phyloP scores from a whole-genome alignment of 805 yeast species.

The Lipomyces chichibuensis region DNA sequence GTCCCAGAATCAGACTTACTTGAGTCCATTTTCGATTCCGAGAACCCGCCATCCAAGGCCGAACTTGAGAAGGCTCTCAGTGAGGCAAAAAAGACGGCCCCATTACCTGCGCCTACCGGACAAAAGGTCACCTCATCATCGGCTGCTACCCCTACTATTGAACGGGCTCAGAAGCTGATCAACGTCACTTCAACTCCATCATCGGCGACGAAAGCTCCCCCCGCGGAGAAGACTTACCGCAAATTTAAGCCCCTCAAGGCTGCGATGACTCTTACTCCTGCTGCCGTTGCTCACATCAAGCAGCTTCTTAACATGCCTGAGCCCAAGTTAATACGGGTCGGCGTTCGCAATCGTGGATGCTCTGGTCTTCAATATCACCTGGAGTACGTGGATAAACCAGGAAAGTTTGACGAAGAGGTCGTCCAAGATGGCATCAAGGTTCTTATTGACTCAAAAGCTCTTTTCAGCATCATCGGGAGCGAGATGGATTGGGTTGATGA shows the following conservation, averaged over 20 bases:
- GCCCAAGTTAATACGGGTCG: conserved; percentile 87
- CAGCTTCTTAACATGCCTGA: conserved; percentile 74
- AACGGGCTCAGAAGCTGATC: neutral
- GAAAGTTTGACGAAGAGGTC: conserved; percentile 92
- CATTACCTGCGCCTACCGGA: conserved; percentile 2
- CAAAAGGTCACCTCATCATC: conserved; percentile 36
- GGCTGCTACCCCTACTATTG: conserved; percentile 37
- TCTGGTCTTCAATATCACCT: conserved; percentile 91
- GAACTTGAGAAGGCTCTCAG: conserved; percentile 27
- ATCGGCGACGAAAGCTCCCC: neutral
- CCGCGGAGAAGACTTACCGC: conserved; percentile 48
- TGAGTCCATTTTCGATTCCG: conserved; percentile 30
- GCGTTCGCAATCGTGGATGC: conserved; percentile 96
- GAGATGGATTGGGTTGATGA: conserved; percentile 99
- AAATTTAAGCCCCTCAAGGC: conserved; percentile 86
- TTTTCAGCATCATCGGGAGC: conserved; percentile 92
- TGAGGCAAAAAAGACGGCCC: conserved; percentile 10
- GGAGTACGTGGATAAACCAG: conserved; percentile 86
- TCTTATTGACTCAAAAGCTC: conserved; percentile 91
- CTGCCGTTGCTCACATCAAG: conserved; percentile 72
- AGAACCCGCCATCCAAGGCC: conserved; percentile 32
- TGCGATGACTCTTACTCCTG: conserved; percentile 74
- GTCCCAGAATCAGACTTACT: conserved; percentile 29
- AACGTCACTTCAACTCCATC: conserved; percentile 38
- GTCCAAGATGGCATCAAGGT: conserved; percentile 92